phyloP scores from a whole-genome alignment of 495 filamentous ascomycete genomes.

The Penicillium subrubescens region DNA sequence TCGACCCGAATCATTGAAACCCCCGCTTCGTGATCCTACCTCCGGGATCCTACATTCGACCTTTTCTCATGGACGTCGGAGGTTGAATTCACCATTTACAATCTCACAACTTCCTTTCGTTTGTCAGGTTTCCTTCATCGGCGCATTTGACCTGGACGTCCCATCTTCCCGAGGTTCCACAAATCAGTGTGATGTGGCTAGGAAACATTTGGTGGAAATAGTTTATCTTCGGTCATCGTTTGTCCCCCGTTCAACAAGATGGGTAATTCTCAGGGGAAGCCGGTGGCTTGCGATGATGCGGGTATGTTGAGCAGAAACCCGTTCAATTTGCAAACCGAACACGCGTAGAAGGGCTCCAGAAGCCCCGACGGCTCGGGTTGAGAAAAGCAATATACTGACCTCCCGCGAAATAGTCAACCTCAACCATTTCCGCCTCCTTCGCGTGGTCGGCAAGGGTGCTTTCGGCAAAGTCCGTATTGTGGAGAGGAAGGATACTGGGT shows the following conservation, averaged over 20 bases:
- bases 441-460: constrained; percentile 95
- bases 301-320: constrained; percentile 59
- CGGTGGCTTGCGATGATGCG: constrained; percentile 88
- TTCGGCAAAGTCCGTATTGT: constrained; percentile 99
- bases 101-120: neutral
- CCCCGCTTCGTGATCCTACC: constrained; percentile 28
- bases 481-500: constrained; percentile 91
- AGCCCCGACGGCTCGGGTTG: neutral
- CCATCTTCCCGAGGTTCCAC: constrained; percentile 1
- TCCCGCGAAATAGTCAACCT: constrained; percentile 72
- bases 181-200: constrained; percentile 40
- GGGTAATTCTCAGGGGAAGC: constrained; percentile 95
- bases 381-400: constrained; percentile 16
- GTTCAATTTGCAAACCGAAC: neutral
- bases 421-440: constrained; percentile 92
- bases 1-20: constrained; percentile 19
- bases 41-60: constrained; percentile 11
- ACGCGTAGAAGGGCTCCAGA: neutral
- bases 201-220: constrained; percentile 24
- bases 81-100: constrained; percentile 16
- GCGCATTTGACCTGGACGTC: constrained; percentile 1
- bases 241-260: constrained; percentile 49
- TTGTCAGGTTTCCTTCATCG: neutral
- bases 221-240: constrained; percentile 24
- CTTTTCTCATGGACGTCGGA: constrained; percentile 22